Conservation (phyloP, 2,329 filamentous ascomycete species). For the Macrophomina pseudophaseolina region DNA sequence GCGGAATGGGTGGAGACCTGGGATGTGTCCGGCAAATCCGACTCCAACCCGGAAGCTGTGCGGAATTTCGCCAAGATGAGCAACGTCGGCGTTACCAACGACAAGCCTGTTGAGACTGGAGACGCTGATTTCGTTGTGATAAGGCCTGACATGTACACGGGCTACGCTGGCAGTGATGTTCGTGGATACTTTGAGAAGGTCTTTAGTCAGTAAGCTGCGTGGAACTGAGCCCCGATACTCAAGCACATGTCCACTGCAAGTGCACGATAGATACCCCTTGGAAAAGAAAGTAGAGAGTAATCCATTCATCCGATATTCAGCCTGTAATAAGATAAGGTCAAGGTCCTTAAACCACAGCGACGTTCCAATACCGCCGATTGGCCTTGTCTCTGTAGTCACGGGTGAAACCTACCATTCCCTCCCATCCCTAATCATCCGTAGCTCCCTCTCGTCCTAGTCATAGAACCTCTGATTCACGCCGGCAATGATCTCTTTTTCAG, state of each 20-base stretch:
- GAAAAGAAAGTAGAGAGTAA: background rate
- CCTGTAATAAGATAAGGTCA: too few relatives aligned
- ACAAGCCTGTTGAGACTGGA: slow-evolving; percentile 14
- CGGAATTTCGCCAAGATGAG: slow-evolving; percentile 10
- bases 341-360: too few relatives aligned
- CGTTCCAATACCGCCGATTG: too few relatives aligned
- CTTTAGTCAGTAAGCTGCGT: background rate
- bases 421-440: background rate
- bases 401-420: too few relatives aligned
- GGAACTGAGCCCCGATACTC: too few relatives aligned
- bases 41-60: background rate
- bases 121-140: slow-evolving; percentile 10
- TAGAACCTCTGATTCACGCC: slow-evolving; percentile 10
- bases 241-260: background rate
- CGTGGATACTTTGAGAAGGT: slow-evolving; percentile 17
- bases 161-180: slow-evolving; percentile 21
- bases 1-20: slow-evolving; percentile 23
- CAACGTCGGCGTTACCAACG: slow-evolving; percentile 14
- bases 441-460: background rate
- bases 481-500: slow-evolving; percentile 6
- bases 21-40: slow-evolving; percentile 7
- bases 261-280: slow-evolving; percentile 4
- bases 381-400: too few relatives aligned
- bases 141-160: slow-evolving; percentile 23
- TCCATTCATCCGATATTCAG: background rate